Evolutionary conservation across 495 filamentous ascomycete species (phyloP), one percentile per base, ranked within the genome.

Genomic region (Penicillium salamii): DNA sequence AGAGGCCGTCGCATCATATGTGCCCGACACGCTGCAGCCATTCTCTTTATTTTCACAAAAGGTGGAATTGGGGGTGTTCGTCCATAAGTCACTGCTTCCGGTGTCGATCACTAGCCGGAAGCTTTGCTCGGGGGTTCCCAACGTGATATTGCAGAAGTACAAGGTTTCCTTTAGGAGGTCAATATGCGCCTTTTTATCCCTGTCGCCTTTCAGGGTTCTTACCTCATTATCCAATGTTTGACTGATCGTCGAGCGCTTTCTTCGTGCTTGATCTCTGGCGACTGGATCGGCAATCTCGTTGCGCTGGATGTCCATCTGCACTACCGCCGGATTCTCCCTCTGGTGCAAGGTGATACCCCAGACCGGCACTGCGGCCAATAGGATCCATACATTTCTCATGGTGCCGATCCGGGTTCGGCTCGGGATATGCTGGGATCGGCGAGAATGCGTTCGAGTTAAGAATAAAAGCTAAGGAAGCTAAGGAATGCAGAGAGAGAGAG

Each of bases 1-100:
- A 2, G 91, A 96, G 0, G 70, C 65, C 58, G 87, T 88, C n/a
- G 87, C 75, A 41, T 79, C 56, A 63, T 89, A 93, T 7, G 86
- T 84, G 12, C 88, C 88, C 9, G 79, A 78, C 17, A 54, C 62
- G 9, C 57, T 49, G 56, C 88, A 92, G 8, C 78, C 76, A 11
- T 76, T 53, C 0, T 48, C 48, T 7, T 49, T 49, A 3, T 58
- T 50, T 7, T 60, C 47, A 57, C 90, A 95, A 14, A 88, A 65
- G 3, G 62, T 53, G 5, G 88, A 92, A 26, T 61, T 65, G 11
- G 78, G 76, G 4, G 86, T 80, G 65, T 95, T 93, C 19, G 84
- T 81, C 91, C 91, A 97, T 3, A 96, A 68, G 69, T 97, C 91
- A 56, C 89, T 93, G 62, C 89, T 95, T 21, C 89, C 89, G 8